A percentile compares a stretch with the other conserved stretches of the same genome.
phyloP scores from a whole-genome alignment of 208 protist species.

The Angomonas ambiguus region DNA sequence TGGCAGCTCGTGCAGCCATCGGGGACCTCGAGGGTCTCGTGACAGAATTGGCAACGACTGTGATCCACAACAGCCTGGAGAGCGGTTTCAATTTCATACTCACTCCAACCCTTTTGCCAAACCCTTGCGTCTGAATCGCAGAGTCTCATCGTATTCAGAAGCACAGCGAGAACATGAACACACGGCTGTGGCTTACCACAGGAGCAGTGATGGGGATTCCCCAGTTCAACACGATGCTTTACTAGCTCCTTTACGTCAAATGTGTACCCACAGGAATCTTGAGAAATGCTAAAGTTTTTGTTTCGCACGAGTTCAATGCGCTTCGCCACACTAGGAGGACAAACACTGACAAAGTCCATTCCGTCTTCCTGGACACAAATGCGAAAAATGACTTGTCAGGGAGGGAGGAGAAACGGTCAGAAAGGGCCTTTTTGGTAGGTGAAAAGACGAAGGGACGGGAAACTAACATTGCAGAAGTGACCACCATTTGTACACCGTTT shows the following conservation, averaged over 20 bases:
- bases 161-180: constrained; percentile 57
- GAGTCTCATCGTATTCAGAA: constrained; percentile 46
- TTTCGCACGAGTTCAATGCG: constrained; percentile 14
- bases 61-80: constrained; percentile 14
- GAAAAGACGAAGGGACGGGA: too few relatives aligned
- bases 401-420: too few relatives aligned
- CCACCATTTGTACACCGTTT: too few relatives aligned
- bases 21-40: background rate
- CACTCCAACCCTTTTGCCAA: constrained; percentile 64
- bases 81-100: constrained; percentile 47
- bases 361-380: too few relatives aligned
- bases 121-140: constrained; percentile 32
- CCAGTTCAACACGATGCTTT: constrained; percentile 42
- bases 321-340: background rate
- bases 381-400: too few relatives aligned
- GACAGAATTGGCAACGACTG: constrained; percentile 30
- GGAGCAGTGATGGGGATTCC: constrained; percentile 56
- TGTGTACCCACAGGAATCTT: constrained; percentile 22
- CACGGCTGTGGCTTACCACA: constrained; percentile 51
- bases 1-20: constrained; percentile 14
- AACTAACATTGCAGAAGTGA: too few relatives aligned
- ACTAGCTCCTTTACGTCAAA: constrained; percentile 16
- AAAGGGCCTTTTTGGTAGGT: too few relatives aligned
- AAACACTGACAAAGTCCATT: background rate
- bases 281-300: constrained; percentile 14